Base-by-base conservation (phyloP, 2,329 filamentous ascomycete species). In the Pseudomassariella vexata region DNA sequence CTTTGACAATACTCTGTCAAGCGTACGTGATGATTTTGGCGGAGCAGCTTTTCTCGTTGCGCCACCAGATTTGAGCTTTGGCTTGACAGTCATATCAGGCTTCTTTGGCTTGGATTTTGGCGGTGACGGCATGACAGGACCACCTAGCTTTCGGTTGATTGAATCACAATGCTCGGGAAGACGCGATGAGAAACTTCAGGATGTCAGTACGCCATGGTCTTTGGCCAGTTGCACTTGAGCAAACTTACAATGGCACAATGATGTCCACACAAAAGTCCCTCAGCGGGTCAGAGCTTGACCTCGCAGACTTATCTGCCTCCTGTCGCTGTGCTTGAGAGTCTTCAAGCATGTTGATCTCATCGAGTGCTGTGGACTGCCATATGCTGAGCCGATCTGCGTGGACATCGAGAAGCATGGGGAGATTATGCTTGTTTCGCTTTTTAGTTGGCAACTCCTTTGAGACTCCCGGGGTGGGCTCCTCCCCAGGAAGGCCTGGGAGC, bases 201-300 rank as follows among this genome's bases (percentile, higher is more conserved):
- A 21, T 14, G 19, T 7, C 9, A 16, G 17, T 16, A 18, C 11
- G 10, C 6, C 12, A 10, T 6, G 11, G 12, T 7, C n/a, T 14
- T 32, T 12, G 9, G 12, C 12, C n/a, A n/a, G n/a, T 5, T 4
- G 15, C 8, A 7, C 5, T 20, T 19, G n/a, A 16, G 11, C 15
- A 18, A 6, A 58, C 76, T 68, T 63, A 82, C 76, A 90, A 90
- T 20, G 85, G 85, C 26, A 87, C 64, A 45, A 92, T 78, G 24
- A 92, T 81, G 50, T 92, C 85, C 11, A 85, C 68, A 49, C 84
- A 90, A 50, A 90, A 92, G 51, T 83, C 80, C 41, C 73, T 76
- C 6, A 89, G 61, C 6, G 81, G 76, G 48, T 89, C 84, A 1
- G 66, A 62, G 14, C 66, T 62, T 36, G 57, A 42, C 35, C 59